Conservation (phyloP, 371 early-diverging fungal genomes). For the Apophysomyces ossiformis region DNA sequence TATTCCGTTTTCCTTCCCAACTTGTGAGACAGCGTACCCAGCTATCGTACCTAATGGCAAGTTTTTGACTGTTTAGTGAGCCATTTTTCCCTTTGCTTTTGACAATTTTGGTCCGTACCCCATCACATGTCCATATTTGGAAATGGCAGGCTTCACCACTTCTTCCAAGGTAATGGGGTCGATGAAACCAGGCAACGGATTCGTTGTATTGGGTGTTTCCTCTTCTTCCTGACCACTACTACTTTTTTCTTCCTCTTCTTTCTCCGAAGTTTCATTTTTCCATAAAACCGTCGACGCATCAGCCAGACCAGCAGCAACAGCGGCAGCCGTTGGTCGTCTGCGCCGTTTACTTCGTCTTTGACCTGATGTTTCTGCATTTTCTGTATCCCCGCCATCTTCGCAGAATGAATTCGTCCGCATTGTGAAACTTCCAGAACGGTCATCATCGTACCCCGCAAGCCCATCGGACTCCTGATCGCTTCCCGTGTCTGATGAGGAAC, state of each 20-base stretch:
- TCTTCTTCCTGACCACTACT: conserved; percentile 16
- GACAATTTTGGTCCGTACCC: conserved; percentile 33
- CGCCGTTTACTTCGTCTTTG: conserved; percentile 25
- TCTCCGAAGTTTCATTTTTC: conserved; percentile 14
- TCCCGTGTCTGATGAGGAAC: conserved; percentile 30
- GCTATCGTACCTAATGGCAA: conserved; percentile 59
- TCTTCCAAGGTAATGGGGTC: conserved; percentile 90
- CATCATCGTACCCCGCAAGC: conserved; percentile 61
- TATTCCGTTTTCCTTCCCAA: conserved; percentile 72
- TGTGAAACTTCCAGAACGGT: conserved; percentile 67
- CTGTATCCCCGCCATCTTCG: conserved; percentile 14
- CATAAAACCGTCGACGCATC: neutral
- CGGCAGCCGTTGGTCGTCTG: conserved; percentile 30
- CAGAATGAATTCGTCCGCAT: conserved; percentile 36
- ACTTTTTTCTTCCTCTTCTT: conserved; percentile 21
- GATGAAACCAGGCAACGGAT: conserved; percentile 84
- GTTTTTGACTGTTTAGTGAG: neutral
- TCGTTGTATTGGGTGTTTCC: conserved; percentile 44
- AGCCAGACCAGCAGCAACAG: conserved; percentile 23
- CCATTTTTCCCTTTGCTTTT: neutral
- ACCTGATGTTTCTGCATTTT: conserved; percentile 8
- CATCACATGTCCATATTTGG: conserved; percentile 93
- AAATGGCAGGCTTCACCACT: conserved; percentile 86
- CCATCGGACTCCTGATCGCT: conserved; percentile 55
- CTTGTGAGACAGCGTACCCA: conserved; percentile 85